Percentiles rank a stretch among this genome's conserved stretches.
These are phyloP conservation scores for Pseudonitzschia multiseries DNA, from an alignment of 108 stramenopile species.

Conservation along the genomic window DNA sequence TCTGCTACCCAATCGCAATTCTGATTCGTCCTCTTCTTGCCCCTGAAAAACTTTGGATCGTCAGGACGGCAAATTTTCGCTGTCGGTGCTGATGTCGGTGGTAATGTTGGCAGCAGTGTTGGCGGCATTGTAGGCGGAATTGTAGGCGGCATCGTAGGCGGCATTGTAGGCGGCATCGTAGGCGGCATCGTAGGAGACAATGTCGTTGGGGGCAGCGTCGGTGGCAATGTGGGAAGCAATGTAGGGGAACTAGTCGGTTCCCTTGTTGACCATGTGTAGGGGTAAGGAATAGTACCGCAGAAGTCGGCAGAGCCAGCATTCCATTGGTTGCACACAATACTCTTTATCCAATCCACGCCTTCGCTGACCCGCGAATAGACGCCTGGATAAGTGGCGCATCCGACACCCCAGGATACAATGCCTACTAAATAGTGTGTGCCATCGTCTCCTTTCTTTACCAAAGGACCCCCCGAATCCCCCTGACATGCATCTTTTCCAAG, in stretches of 20 bases:
- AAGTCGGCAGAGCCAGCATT: slow-evolving; percentile 1
- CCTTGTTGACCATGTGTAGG: background rate
- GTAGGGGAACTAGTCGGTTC: too few species aligned
- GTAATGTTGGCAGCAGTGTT: background rate
- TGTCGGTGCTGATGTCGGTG: background rate
- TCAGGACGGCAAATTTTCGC: background rate
- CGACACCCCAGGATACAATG: slow-evolving; percentile 28
- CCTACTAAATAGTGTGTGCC: slow-evolving; percentile 17
- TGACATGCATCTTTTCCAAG: slow-evolving; percentile 43
- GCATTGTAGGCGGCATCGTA: background rate
- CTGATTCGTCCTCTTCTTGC: background rate
- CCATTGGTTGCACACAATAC: slow-evolving; percentile 44
- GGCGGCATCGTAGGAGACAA: too few species aligned
- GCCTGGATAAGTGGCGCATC: slow-evolving; percentile 37
- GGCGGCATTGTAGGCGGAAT: background rate
- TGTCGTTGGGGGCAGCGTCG: too few species aligned
- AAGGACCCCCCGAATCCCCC: slow-evolving; percentile 50
- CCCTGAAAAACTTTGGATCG: background rate
- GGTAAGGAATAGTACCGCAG: background rate
- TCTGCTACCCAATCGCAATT: background rate
- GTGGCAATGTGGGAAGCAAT: too few species aligned
- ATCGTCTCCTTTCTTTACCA: slow-evolving; percentile 5
- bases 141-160: background rate
- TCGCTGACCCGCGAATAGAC: slow-evolving; percentile 59
- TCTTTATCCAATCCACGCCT: slow-evolving; percentile 53